Conservation (phyloP, 108 stramenopile genomes). For the Epipyxis sp. region DNA sequence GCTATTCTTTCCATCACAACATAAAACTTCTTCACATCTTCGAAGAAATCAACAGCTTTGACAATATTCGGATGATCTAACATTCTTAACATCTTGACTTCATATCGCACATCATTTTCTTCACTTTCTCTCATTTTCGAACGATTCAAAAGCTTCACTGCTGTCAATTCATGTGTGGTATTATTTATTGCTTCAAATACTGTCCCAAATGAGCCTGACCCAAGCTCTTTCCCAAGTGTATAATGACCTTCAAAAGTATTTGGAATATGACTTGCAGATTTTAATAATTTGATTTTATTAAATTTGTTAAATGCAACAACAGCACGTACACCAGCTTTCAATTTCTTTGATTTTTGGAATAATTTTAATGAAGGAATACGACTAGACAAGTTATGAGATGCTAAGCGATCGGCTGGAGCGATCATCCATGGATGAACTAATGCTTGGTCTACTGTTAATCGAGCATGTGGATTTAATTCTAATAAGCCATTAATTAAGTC, state of each 20-base stretch:
- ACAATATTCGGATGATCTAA: constrained; percentile 19
- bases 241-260: neutral
- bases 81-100: neutral
- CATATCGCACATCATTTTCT: constrained; percentile 30
- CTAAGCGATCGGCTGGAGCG: constrained; percentile 52
- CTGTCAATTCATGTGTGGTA: neutral
- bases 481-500: constrained; percentile 76
- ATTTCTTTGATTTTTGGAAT: neutral
- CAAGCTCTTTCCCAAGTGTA: neutral
- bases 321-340: neutral
- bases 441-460: constrained; percentile 78
- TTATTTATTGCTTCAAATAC: neutral
- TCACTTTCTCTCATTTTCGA: constrained; percentile 26
- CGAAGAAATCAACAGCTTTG: neutral
- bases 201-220: neutral
- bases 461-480: constrained; percentile 70
- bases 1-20: constrained; percentile 45
- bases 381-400: neutral
- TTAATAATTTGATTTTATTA: too few relatives aligned
- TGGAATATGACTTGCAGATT: too few relatives aligned
- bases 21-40: constrained; percentile 6
- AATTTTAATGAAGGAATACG: constrained; percentile 1
- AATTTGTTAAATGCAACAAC: constrained; percentile 14
- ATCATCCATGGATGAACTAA: constrained; percentile 78
- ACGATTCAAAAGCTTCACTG: neutral